These are phyloP conservation scores for Sutorius eximius DNA, from an alignment of 1,284 basidiomycete species.

Conservation along the genomic window DNA sequence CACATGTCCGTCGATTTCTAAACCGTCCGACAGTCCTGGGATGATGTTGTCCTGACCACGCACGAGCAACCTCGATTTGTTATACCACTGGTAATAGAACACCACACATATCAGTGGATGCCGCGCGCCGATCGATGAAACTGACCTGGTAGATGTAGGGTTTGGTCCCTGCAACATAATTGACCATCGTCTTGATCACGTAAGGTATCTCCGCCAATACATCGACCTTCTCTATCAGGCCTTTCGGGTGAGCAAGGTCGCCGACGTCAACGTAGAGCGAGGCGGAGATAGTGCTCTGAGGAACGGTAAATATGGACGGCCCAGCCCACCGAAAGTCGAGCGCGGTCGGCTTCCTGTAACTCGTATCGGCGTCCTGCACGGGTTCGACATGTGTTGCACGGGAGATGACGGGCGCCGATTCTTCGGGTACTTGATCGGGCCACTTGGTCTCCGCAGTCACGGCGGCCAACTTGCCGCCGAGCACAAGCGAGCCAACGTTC, in stretches of 20 bases:
- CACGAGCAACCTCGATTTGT: conserved; percentile 69
- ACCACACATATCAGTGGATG: background rate
- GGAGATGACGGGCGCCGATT: conserved; percentile 56
- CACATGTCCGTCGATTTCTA: conserved; percentile 68
- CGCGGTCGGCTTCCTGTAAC: conserved; percentile 75
- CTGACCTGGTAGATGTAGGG: conserved; percentile 89
- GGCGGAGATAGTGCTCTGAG: conserved; percentile 57
- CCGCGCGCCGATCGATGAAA: background rate
- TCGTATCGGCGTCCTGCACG: conserved; percentile 71
- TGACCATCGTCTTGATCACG: conserved; percentile 85
- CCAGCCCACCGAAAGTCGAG: conserved; percentile 83
- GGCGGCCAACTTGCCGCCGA: conserved; percentile 72
- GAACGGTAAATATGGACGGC: conserved; percentile 53
- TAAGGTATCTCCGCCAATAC: conserved; percentile 95
- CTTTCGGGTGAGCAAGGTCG: conserved; percentile 52
- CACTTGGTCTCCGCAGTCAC: conserved; percentile 73
- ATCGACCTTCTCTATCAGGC: conserved; percentile 95
- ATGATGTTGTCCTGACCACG: conserved; percentile 58
- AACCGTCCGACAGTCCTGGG: conserved; percentile 42
- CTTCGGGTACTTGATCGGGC: conserved; percentile 56
- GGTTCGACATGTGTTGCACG: conserved; percentile 68
- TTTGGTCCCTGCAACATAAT: conserved; percentile 89
- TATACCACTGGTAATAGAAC: conserved; percentile 66
- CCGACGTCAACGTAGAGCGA: conserved; percentile 62
- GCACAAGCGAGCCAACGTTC: conserved; percentile 83